Conservation (phyloP, 108 stramenopile species). For the Cylindrotheca fusiformis region DNA sequence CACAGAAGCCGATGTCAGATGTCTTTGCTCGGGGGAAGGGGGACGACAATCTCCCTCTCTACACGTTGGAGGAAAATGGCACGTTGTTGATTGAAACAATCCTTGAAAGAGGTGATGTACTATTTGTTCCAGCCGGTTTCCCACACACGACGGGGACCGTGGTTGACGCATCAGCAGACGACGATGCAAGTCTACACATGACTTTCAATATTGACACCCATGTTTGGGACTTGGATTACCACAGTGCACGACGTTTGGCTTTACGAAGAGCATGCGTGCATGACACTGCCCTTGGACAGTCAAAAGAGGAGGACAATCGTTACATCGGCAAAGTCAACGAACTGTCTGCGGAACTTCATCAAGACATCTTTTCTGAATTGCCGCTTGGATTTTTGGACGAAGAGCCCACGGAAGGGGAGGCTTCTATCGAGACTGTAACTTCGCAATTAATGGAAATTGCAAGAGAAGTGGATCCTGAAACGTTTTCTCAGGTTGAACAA, state of each 20-base stretch:
- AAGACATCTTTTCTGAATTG: slow-evolving; percentile 48
- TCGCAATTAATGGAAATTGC: slow-evolving; percentile 39
- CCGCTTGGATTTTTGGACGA: slow-evolving; percentile 64
- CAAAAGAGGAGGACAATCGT: slow-evolving; percentile 49
- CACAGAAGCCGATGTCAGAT: slow-evolving; percentile 71
- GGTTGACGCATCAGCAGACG: background rate
- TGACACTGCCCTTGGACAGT: slow-evolving; percentile 52
- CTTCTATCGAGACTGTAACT: slow-evolving; percentile 34
- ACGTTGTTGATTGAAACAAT: slow-evolving; percentile 63
- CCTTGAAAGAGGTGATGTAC: slow-evolving; percentile 69
- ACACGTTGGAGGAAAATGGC: slow-evolving; percentile 44
- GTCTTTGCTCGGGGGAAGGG: slow-evolving; percentile 90
- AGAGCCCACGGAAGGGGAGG: slow-evolving; percentile 13
- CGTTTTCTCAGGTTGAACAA: slow-evolving; percentile 21
- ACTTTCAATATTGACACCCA: slow-evolving; percentile 90
- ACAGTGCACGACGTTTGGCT: slow-evolving; percentile 60
- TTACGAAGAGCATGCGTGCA: slow-evolving; percentile 46
- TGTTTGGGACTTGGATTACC: slow-evolving; percentile 91
- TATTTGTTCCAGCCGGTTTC: slow-evolving; percentile 90
- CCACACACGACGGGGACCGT: slow-evolving; percentile 91
- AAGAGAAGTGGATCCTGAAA: slow-evolving; percentile 44
- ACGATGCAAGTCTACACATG: slow-evolving; percentile 75
- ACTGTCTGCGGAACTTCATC: slow-evolving; percentile 42
- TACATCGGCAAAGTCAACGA: slow-evolving; percentile 66
- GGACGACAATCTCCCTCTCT: slow-evolving; percentile 67